phyloP scores from a whole-genome alignment of 371 early-diverging fungal genomes.

The Apophysomyces elegans region DNA sequence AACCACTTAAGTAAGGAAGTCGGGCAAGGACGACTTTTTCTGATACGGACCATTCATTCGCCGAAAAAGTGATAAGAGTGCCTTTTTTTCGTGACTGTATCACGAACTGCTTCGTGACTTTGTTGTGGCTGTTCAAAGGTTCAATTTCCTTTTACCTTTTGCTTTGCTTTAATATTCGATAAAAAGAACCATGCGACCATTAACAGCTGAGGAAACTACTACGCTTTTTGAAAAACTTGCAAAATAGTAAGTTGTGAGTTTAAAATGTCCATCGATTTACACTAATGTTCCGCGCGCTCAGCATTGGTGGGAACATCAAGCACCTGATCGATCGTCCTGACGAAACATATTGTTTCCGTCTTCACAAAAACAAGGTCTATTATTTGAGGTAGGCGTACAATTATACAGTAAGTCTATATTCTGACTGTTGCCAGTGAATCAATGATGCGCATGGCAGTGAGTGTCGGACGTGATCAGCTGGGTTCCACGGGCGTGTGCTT shows the following conservation, averaged over 20 bases:
- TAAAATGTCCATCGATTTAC: slow-evolving; percentile 6
- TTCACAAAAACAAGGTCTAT: slow-evolving; percentile 93
- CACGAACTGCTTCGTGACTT: too few species aligned
- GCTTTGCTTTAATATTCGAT: too few species aligned
- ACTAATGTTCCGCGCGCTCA: slow-evolving; percentile 29
- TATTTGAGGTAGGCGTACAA: slow-evolving; percentile 77
- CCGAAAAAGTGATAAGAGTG: too few species aligned
- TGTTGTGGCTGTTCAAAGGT: too few species aligned
- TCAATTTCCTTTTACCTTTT: too few species aligned
- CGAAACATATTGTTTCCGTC: slow-evolving; percentile 94
- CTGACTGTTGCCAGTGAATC: slow-evolving; percentile 66
- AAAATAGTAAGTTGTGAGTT: slow-evolving; percentile 77
- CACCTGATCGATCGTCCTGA: slow-evolving; percentile 94
- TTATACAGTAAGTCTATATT: neutral
- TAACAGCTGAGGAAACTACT: slow-evolving; percentile 95
- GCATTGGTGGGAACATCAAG: slow-evolving; percentile 95
- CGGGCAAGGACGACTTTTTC: too few species aligned
- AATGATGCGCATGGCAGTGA: slow-evolving; percentile 87
- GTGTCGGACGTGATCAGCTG: slow-evolving; percentile 86
- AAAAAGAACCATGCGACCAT: slow-evolving; percentile 79
- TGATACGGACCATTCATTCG: too few species aligned
- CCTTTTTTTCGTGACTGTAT: too few species aligned
- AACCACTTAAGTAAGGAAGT: too few species aligned
- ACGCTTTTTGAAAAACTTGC: slow-evolving; percentile 95
- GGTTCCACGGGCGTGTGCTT: slow-evolving; percentile 95